Percentiles rank a stretch among this genome's conserved stretches.
Conservation (phyloP, 768 basidiomycete species). For the Mycena olivaceomarginata region DNA sequence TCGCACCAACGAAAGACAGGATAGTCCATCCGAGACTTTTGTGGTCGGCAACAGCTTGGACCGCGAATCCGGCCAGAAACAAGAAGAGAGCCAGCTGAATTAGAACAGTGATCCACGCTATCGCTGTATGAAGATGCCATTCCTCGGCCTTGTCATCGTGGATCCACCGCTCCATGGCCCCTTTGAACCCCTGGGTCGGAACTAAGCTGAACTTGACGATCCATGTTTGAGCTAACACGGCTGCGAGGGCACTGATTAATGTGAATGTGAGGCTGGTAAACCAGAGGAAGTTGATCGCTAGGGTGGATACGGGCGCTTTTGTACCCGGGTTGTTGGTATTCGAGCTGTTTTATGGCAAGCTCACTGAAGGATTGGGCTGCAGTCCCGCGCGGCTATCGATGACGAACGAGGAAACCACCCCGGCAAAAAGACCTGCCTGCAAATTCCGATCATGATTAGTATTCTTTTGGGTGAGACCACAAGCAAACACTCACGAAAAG, state of each 20-base stretch:
- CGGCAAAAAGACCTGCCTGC: conserved; percentile 26
- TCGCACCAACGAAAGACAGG: conserved; percentile 20
- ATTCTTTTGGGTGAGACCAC: not conserved
- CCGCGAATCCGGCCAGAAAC: conserved; percentile 15
- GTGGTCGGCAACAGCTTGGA: conserved; percentile 10
- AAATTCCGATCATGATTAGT: not conserved
- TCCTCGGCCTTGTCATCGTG: conserved; percentile 16
- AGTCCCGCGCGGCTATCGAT: conserved; percentile 16
- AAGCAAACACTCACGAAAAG: conserved; percentile 12
- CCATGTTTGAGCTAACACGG: conserved; percentile 26
- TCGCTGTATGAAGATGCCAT: conserved; percentile 11
- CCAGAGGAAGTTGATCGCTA: conserved; percentile 30
- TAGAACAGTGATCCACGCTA: conserved; percentile 16
- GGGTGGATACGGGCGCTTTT: not conserved
- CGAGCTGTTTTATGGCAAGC: not conserved
- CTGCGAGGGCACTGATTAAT: conserved; percentile 27
- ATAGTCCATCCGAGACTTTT: conserved; percentile 19
- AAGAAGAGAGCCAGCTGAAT: conserved; percentile 20
- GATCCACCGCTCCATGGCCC: conserved; percentile 20
- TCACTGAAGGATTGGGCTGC: not conserved
- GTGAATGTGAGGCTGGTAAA: conserved; percentile 24
- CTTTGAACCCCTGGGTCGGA: conserved; percentile 11
- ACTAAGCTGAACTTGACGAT: conserved; percentile 21
- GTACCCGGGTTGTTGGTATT: not conserved
- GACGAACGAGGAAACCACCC: conserved; percentile 20